Evolutionary conservation across 2,329 filamentous ascomycete genomes (phyloP).

Genomic region (Ceratocystis albifundus): DNA sequence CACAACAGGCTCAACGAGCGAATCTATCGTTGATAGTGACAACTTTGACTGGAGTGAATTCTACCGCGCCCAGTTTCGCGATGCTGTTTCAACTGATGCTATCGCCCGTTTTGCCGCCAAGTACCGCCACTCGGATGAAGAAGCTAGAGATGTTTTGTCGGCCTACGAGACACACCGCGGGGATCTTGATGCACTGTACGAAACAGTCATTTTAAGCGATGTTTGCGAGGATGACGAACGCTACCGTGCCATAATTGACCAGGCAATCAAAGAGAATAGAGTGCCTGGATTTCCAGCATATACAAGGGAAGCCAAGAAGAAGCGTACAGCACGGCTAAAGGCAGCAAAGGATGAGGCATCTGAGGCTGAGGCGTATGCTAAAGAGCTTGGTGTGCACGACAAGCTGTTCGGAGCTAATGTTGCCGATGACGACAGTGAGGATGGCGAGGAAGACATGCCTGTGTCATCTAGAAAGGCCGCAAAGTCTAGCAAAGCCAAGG

Average conservation of each 20-base stretch:
- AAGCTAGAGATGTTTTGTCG: constrained; percentile 62
- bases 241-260: constrained; percentile 69
- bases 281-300: constrained; percentile 59
- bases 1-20: constrained; percentile 75
- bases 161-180: constrained; percentile 66
- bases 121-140: constrained; percentile 81
- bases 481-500: background rate
- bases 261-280: constrained; percentile 59
- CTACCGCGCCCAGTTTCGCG: constrained; percentile 72
- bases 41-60: constrained; percentile 87
- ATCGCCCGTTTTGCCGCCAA: constrained; percentile 64
- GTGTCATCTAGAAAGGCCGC: background rate
- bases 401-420: constrained; percentile 45
- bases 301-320: constrained; percentile 57
- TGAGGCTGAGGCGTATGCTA: constrained; percentile 64
- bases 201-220: constrained; percentile 75
- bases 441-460: constrained; percentile 25
- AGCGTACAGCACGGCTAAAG: constrained; percentile 47
- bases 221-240: constrained; percentile 74
- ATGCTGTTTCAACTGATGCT: constrained; percentile 59
- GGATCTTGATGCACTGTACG: constrained; percentile 65
- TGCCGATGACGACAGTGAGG: constrained; percentile 25
- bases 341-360: constrained; percentile 54
- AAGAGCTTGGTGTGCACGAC: constrained; percentile 62
- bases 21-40: constrained; percentile 63